Base-by-base conservation (phyloP, 169 alveolate genomes). In the Eimeria maxima region DNA sequence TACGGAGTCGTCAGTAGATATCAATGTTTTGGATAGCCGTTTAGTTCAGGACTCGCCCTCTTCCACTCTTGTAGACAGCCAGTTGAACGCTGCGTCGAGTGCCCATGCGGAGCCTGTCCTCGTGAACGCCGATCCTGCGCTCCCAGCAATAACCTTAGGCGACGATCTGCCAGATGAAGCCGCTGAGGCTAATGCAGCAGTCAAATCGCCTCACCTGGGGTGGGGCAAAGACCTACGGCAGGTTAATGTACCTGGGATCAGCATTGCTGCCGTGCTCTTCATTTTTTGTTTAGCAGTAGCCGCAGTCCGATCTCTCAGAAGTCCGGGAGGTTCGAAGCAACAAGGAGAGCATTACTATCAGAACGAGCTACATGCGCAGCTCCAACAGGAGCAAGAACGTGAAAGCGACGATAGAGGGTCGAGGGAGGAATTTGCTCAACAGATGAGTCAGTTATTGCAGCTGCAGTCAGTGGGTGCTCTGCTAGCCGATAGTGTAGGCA, bases 401-500 rank as follows among this genome's bases (percentile, higher is more conserved):
- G 88, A 20, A 44, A 38, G 29, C 29, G 83, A 16, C 18, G 83
- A 18, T n/a, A 38, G 13, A 38, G 53, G 14, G 20, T 14, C 67
- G 33, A 67, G 1, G 6, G 88, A 20, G 45, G 88, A 13, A 4
- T 44, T 42, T 33, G 45, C 14, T 63, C 67, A 78, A 11, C 88
- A 78, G 88, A 14, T 45, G 67, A 24, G 47, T 44, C 29, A 11
- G 24, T 24, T 78, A 4, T 20, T 45, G 88, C 88, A 3, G n/a
- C 67, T 78, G 88, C 65, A 78, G 67, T 10, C 88, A 11, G 88
- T 47, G 10, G 88, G 45, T 24, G 45, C 24, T 45, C 63, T 45
- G 45, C 88, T 78, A 78, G 88, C 88, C 44, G 88, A 78, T n/a
- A 13, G 5, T 47, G 24, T 78, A 47, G 60, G 27, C 4, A 42